These are phyloP conservation scores for Coemansia sp. DNA, from an alignment of 192 early-diverging fungal genomes.

Conservation along the genomic window DNA sequence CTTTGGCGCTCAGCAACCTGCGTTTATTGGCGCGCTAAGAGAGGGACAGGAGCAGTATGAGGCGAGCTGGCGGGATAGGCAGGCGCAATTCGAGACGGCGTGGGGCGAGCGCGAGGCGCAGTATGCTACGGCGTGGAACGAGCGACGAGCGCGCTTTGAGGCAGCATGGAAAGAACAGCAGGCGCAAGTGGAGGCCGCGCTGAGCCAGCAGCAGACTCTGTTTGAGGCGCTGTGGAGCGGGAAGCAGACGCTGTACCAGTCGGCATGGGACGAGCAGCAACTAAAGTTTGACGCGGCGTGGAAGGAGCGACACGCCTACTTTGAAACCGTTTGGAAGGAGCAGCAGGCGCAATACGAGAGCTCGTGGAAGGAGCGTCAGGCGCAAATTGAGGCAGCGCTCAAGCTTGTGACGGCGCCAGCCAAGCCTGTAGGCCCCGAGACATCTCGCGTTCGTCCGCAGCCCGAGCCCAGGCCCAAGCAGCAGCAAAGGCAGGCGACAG, in stretches of 20 bases:
- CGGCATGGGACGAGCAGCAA: not conserved
- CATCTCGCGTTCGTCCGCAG: not conserved
- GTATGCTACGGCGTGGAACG: not conserved
- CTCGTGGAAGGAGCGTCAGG: not conserved
- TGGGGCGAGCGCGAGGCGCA: not conserved
- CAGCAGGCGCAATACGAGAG: not conserved
- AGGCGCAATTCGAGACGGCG: not conserved
- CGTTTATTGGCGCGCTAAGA: not conserved
- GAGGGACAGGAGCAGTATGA: not conserved
- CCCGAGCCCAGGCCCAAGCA: not conserved
- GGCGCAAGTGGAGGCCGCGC: not conserved
- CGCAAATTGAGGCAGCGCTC: not conserved
- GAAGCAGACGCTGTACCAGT: conserved; percentile 2
- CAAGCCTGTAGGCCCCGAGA: not conserved
- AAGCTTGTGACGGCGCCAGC: not conserved
- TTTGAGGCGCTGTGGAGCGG: conserved; percentile 3
- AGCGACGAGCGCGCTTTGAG: conserved; percentile 4
- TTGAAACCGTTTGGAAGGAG: not conserved
- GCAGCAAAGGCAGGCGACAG: not conserved
- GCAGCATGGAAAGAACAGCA: conserved; percentile 3
- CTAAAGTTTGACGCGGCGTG: not conserved
- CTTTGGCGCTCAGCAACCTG: not conserved
- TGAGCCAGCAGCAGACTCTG: not conserved
- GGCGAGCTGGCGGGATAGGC: not conserved
- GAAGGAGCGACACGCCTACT: conserved; percentile 1